These are phyloP conservation scores for Malbranchea zuffiana DNA, from an alignment of 2,329 filamentous ascomycete species.

Conservation along the genomic window DNA sequence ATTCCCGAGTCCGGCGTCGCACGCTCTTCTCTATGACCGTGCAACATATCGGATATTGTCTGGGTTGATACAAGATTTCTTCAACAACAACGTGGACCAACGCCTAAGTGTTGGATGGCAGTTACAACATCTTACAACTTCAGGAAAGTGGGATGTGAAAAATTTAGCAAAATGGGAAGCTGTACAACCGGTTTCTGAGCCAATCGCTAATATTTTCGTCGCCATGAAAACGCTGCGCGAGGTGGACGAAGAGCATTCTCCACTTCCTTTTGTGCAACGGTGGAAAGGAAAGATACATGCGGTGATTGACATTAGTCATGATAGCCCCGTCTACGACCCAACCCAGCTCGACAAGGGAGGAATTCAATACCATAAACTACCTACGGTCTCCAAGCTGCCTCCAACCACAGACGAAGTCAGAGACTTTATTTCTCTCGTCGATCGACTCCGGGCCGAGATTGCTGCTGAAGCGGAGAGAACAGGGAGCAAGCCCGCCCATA, in stretches of 20 bases:
- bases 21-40: constrained; percentile 74
- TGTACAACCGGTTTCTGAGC: constrained; percentile 63
- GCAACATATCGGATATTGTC: constrained; percentile 64
- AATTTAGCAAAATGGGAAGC: constrained; percentile 86
- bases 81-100: constrained; percentile 61
- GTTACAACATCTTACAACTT: constrained; percentile 72
- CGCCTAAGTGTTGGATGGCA: constrained; percentile 82
- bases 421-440: constrained; percentile 49
- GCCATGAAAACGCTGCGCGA: constrained; percentile 91
- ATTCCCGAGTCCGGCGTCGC: constrained; percentile 66
- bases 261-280: constrained; percentile 55
- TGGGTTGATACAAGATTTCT: constrained; percentile 72
- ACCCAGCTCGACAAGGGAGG: constrained; percentile 54
- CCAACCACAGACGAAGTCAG: constrained; percentile 53
- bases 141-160: constrained; percentile 97
- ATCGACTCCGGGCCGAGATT: constrained; percentile 49
- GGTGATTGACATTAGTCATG: constrained; percentile 83
- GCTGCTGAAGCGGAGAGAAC: constrained; percentile 35
- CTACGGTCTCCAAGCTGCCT: constrained; percentile 84
- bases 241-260: constrained; percentile 72
- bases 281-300: constrained; percentile 60
- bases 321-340: constrained; percentile 81
- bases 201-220: constrained; percentile 69
- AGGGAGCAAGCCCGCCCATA: constrained; percentile 32
- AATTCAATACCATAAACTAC: constrained; percentile 72